Conservation (phyloP, 2,329 filamentous ascomycete genomes). For the Fusarium torreyae region DNA sequence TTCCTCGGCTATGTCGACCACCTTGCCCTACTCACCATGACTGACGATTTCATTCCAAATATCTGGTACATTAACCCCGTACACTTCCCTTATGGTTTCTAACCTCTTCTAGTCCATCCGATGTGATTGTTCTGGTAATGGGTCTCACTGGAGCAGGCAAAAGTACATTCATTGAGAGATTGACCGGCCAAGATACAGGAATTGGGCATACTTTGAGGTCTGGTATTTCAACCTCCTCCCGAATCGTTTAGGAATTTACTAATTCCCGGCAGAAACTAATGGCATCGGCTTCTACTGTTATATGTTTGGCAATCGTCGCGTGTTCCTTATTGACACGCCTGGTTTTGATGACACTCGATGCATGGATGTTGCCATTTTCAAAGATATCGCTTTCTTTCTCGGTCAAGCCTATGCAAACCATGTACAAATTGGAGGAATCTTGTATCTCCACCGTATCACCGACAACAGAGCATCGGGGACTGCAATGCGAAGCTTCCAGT, state of each 20-base stretch:
- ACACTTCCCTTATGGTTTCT: background rate
- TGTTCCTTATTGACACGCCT: slow-evolving; percentile 7
- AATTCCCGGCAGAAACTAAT: background rate
- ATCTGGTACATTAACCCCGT: no score
- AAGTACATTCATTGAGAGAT: slow-evolving; percentile 50
- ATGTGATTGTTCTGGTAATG: slow-evolving; percentile 17
- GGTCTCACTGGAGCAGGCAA: slow-evolving; percentile 52
- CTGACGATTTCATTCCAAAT: background rate
- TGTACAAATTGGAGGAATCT: background rate
- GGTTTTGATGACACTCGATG: slow-evolving; percentile 17
- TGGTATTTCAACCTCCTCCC: background rate
- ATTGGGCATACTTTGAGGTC: slow-evolving; percentile 44
- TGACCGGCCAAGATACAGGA: slow-evolving; percentile 34
- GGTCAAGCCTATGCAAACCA: background rate
- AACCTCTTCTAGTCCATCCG: background rate
- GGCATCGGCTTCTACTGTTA: background rate
- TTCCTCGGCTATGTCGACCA: no score
- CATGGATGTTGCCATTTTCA: slow-evolving; percentile 7
- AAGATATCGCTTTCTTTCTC: slow-evolving; percentile 3
- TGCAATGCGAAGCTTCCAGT: background rate
- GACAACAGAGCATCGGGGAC: slow-evolving; percentile 19
- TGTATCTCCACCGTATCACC: slow-evolving; percentile 13
- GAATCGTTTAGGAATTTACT: background rate
- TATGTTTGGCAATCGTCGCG: background rate
- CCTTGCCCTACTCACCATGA: background rate